Conservation (phyloP, 257 asterid genomes). For the Capsicum baccatum region DNA sequence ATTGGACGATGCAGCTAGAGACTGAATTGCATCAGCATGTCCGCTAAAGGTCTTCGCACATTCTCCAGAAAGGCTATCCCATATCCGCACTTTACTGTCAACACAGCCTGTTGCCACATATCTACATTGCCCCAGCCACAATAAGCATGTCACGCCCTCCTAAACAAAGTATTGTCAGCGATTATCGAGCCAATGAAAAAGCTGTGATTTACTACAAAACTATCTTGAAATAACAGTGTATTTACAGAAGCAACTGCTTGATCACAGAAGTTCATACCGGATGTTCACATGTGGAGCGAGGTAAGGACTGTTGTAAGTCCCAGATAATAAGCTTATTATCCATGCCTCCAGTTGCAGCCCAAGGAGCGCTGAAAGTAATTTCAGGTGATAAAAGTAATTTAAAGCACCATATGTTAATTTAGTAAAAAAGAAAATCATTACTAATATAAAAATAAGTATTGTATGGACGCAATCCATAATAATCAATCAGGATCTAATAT, state of each 20-base stretch:
- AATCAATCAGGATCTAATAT: neutral
- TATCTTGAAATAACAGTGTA: neutral
- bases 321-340: conserved; percentile 84
- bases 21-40: conserved; percentile 69
- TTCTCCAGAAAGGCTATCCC: conserved; percentile 88
- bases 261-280: conserved; percentile 49
- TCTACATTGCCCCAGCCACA: conserved; percentile 68
- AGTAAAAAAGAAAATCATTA: neutral
- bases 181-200: neutral
- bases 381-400: conserved; percentile 3
- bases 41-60: conserved; percentile 66
- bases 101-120: conserved; percentile 70
- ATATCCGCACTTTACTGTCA: conserved; percentile 76
- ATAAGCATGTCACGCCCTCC: conserved; percentile 75
- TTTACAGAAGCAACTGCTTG: conserved; percentile 1
- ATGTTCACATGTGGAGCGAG: conserved; percentile 87
- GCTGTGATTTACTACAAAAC: neutral
- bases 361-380: conserved; percentile 55
- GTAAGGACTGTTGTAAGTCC: conserved; percentile 67
- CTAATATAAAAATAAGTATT: conserved; percentile 1
- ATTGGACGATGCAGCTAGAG: conserved; percentile 55
- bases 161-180: conserved; percentile 31
- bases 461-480: neutral
- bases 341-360: conserved; percentile 91
- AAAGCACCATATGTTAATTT: neutral